Conservation (phyloP, 768 basidiomycete genomes). For the Leccinum barrowsii region DNA sequence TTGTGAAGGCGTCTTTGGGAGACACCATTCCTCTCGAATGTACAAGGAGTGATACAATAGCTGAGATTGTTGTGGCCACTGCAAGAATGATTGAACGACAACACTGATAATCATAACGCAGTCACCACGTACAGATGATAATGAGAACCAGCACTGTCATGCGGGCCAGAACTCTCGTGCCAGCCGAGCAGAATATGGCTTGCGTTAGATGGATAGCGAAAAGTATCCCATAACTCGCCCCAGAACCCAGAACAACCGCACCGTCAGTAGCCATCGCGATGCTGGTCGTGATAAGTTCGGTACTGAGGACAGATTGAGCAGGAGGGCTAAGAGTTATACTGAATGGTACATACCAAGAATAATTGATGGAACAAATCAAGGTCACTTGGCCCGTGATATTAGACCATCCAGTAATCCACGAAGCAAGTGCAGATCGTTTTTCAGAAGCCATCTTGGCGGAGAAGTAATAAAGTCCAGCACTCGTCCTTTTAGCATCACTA, state of each 20-base stretch:
- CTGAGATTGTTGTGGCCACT: slow-evolving; percentile 21
- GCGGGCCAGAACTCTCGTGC: slow-evolving; percentile 21
- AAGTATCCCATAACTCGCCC: slow-evolving; percentile 22
- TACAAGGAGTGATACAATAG: slow-evolving; percentile 15
- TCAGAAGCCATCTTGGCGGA: slow-evolving; percentile 26
- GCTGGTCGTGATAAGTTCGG: slow-evolving; percentile 18
- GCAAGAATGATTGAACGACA: neutral
- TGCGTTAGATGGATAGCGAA: slow-evolving; percentile 15
- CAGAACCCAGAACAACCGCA: slow-evolving; percentile 15
- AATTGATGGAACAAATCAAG: slow-evolving; percentile 24
- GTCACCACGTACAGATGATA: slow-evolving; percentile 12
- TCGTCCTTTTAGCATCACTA: slow-evolving; percentile 11
- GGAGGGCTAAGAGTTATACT: neutral
- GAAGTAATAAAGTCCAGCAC: slow-evolving; percentile 28
- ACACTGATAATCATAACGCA: neutral
- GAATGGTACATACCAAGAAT: slow-evolving; percentile 12
- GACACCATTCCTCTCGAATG: slow-evolving; percentile 17
- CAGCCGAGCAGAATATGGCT: slow-evolving; percentile 21
- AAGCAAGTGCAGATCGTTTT: slow-evolving; percentile 24
- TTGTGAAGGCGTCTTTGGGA: slow-evolving; percentile 17
- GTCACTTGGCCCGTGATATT: slow-evolving; percentile 27
- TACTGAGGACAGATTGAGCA: slow-evolving; percentile 2
- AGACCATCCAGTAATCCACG: slow-evolving; percentile 31
- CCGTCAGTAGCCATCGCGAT: slow-evolving; percentile 25
- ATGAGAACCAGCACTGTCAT: slow-evolving; percentile 17